A percentile compares a stretch with the other conserved stretches of the same genome.
Evolutionary conservation across 2,329 filamentous ascomycete species (phyloP).

Genomic region (Cercospora sp.): DNA sequence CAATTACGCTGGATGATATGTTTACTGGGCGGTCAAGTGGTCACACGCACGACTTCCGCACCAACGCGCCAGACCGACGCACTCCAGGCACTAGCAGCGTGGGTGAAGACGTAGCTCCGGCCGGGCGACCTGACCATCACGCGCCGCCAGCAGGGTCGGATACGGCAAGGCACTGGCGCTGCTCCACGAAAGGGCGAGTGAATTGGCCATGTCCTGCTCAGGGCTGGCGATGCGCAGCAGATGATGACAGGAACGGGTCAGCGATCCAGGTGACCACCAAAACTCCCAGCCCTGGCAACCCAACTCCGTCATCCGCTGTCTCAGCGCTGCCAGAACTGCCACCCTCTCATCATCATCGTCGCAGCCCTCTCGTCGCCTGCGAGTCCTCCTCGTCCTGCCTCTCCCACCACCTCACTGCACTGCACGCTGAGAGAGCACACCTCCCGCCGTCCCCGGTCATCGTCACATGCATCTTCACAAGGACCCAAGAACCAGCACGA

Average conservation of each 20-base stretch:
- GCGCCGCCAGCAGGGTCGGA: neutral
- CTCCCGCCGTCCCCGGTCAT: neutral
- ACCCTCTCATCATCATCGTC: neutral
- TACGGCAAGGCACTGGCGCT: neutral
- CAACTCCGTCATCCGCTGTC: neutral
- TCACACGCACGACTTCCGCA: constrained; percentile 3
- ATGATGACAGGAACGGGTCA: constrained; percentile 5
- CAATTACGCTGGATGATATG: constrained; percentile 1
- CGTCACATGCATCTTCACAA: constrained; percentile 4
- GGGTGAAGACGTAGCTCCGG: constrained; percentile 5
- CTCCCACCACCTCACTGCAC: neutral
- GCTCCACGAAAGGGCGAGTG: neutral
- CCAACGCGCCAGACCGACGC: neutral
- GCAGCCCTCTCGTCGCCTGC: neutral
- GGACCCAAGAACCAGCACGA: neutral
- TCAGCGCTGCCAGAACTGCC: neutral
- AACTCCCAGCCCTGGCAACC: neutral
- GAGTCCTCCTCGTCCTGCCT: neutral
- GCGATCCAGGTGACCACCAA: constrained; percentile 1
- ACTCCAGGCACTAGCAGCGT: neutral
- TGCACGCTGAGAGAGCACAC: neutral
- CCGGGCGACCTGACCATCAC: neutral
- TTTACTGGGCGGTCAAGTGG: constrained; percentile 6
- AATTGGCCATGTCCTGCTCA: neutral
- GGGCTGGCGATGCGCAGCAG: neutral